A percentile compares a stretch with the other conserved stretches of the same genome.
These are phyloP conservation scores for Bipolaris cookei DNA, from an alignment of 2,329 filamentous ascomycete genomes.

Conservation along the genomic window DNA sequence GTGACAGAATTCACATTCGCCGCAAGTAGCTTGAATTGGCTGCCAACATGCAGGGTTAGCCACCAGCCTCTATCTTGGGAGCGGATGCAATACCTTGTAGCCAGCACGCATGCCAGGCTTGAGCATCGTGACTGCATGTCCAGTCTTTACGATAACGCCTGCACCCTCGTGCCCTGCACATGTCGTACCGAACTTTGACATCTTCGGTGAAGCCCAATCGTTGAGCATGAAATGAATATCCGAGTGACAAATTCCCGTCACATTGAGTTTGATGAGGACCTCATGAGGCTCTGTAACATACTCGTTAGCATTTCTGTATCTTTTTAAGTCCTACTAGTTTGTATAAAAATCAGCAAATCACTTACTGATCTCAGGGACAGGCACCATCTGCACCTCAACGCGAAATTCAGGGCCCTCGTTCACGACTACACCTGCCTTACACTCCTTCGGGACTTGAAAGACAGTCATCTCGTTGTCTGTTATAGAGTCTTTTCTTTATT, in stretches of 20 bases:
- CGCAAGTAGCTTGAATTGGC: slow-evolving; percentile 34
- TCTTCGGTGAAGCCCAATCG: slow-evolving; percentile 54
- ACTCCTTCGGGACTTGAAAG: slow-evolving; percentile 56
- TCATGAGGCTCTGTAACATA: slow-evolving; percentile 57
- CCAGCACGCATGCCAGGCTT: slow-evolving; percentile 48
- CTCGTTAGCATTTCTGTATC: too few relatives aligned
- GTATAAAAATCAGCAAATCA: too few relatives aligned
- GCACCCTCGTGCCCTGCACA: slow-evolving; percentile 64
- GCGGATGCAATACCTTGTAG: too few relatives aligned
- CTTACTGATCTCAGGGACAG: slow-evolving; percentile 34
- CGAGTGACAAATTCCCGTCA: slow-evolving; percentile 63
- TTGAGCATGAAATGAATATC: slow-evolving; percentile 65
- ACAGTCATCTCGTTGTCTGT: not conserved
- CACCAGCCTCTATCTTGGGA: too few relatives aligned
- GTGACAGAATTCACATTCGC: slow-evolving; percentile 55
- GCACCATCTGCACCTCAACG: slow-evolving; percentile 55
- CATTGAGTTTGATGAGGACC: slow-evolving; percentile 63
- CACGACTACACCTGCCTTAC: slow-evolving; percentile 59
- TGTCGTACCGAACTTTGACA: slow-evolving; percentile 51
- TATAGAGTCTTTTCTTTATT: too few relatives aligned
- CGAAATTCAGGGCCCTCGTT: slow-evolving; percentile 59
- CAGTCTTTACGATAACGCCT: slow-evolving; percentile 64
- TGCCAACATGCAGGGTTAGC: too few relatives aligned
- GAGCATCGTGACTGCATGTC: slow-evolving; percentile 60
- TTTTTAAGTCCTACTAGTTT: too few relatives aligned